phyloP scores from a whole-genome alignment of 345 rosid genomes.

The Gossypium raimondii region DNA sequence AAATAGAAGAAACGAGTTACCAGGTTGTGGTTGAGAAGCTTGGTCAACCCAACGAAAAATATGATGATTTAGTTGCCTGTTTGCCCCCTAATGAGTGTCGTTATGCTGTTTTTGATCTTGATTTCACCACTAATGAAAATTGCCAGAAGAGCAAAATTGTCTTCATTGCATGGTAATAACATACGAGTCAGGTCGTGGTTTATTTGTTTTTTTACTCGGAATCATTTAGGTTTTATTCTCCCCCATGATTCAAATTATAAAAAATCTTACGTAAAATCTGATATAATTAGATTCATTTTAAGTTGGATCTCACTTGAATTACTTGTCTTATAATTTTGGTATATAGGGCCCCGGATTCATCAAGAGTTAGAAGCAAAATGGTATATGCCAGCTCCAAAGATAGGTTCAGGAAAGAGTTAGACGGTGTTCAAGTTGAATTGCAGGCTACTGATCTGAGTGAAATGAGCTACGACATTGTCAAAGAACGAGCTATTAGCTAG shows the following conservation, averaged over 20 bases:
- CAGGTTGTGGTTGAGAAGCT: constrained; percentile 54
- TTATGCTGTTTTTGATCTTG: constrained; percentile 67
- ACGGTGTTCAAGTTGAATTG: constrained; percentile 65
- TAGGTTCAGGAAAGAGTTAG: constrained; percentile 67
- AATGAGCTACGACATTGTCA: constrained; percentile 69
- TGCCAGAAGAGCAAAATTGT: constrained; percentile 77
- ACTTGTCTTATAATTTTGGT: not conserved
- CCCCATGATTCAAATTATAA: too few relatives aligned
- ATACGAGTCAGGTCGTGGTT: too few relatives aligned
- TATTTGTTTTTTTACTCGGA: too few relatives aligned
- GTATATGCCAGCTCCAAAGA: constrained; percentile 78
- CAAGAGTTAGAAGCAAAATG: constrained; percentile 72
- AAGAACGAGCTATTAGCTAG: constrained; percentile 36
- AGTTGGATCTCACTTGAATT: not conserved
- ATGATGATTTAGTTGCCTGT: constrained; percentile 46
- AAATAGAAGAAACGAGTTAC: constrained; percentile 60
- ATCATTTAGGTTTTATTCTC: too few relatives aligned
- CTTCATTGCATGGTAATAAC: constrained; percentile 64
- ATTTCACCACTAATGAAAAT: constrained; percentile 66
- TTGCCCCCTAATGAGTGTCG: constrained; percentile 63
- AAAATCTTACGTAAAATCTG: too few relatives aligned
- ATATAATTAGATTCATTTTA: too few relatives aligned
- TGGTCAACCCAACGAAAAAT: constrained; percentile 46
- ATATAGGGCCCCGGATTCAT: constrained; percentile 56
- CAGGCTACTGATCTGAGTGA: constrained; percentile 79